Base-by-base conservation (phyloP, 805 yeast species). In the Ogataea nakhonphanomensis region DNA sequence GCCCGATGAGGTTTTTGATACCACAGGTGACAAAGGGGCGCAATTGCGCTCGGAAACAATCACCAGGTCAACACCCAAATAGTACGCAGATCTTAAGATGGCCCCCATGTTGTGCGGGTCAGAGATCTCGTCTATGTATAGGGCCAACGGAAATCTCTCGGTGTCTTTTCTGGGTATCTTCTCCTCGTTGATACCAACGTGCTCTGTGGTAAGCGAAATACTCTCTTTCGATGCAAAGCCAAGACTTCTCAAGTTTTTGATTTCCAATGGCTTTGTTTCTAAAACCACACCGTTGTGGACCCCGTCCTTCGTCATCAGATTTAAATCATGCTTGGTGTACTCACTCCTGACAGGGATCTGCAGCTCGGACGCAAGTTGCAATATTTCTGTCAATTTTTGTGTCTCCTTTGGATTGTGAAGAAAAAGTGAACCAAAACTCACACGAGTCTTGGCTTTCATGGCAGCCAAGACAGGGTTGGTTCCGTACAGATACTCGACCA, bases 51-150 rank as follows among this genome's bases (percentile, higher is more conserved):
- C 78, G 2, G 95, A 82, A 30, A 82, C 63, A 1, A 83, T 78
- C 5, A 87, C 65, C 54, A 86, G 84, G 61, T 89, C 95, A 2
- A 73, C 95, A 7, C 96, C 96, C 10, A 88, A 66, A 62, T 72
- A 88, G 62, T 79, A 83, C 0, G 95, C 91, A 2, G 89, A 76
- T 56, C 96, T 67, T 22, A 85, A 62, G 30, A 88, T 77, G 17
- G 91, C 93, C 7, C 96, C 96, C 50, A 86, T 68, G 57, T 88
- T 88, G 58, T 86, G 95, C 0, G 96, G 91, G 59, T 88, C 96
- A 10, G 85, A 77, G 31, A 89, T 71, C 43, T 84, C 87, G 59
- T 88, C 96, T 20, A 88, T 62, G 51, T 73, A 87, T 3, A 88
- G 49, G 0, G 88, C 96, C 12, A 89, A 52, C 2, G 96, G 95